Evolutionary conservation across 495 filamentous ascomycete species (phyloP), one percentile per base, ranked within the genome.

Genomic region (Aspergillus panamensis): DNA sequence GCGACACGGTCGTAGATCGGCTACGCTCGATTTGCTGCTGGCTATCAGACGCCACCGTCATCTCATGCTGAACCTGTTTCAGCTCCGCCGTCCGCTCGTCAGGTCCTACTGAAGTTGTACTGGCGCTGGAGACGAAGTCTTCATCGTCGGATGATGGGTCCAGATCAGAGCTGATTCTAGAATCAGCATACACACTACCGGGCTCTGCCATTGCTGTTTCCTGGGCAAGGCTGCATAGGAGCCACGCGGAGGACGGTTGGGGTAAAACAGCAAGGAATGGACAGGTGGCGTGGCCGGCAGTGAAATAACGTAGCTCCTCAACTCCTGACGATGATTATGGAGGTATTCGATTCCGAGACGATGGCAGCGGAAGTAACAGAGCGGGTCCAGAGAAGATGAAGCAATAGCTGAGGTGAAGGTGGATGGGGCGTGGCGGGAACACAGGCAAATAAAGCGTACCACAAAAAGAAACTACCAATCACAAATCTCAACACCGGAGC

Each of bases 141-240:
- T 62, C 71, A 35, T 73, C 73, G 50, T 74, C 73, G 9, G 70
- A 74, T 8, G 66, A 68, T 50, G 60, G 53, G 17, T 53, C 60
- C 10, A 64, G 48, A 51, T 74, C 67, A 49, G 71, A 63, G 45
- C 54, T 61, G 48, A 63, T 57, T 49, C 65, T 63, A 10, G 50
- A 51, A 19, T 58, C 53, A 1, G 55, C 35, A 54, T 55, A 60
- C 16, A 51, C 43, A 43, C 55, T 55, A 48, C 62, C 60, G 40
- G 56, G 35, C n/a, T 59, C 62, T 25, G 62, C 61, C 65, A 68
- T 65, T 19, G 43, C 49, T 50, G 19, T 19, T 17, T 12, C 16
- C 48, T 37, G 48, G 55, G 35, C 51, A 57, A 52, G 17, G 44
- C 31, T 42, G 56, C 49, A 45, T 62, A 48, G 44, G 12, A 29